Base-by-base conservation (phyloP, 2,329 filamentous ascomycete genomes). In the Dactylellina drechsleri region DNA sequence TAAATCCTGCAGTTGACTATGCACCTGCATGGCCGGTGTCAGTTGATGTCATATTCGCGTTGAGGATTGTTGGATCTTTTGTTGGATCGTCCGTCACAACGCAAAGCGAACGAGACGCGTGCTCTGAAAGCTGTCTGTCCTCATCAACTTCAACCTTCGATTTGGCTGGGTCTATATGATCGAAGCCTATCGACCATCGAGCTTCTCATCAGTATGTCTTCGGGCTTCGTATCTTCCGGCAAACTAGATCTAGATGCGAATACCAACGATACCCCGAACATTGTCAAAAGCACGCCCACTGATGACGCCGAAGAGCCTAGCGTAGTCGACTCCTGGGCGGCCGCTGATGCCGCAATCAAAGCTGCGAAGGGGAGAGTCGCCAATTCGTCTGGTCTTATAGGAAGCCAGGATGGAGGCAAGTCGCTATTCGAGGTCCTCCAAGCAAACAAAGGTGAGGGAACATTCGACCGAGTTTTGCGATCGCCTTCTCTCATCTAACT, bases 341-440 rank as follows among this genome's bases (percentile, higher is more conserved):
- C 76, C 16, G 78, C 78, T 6, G 77, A 78, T 58, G 77, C 72
- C 10, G 74, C 75, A 10, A 70, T 93, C 16, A 89, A 90, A 16
- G 85, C 85, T 10, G 86, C 88, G 76, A 84, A 88, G 45, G 83
- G 82, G 76, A 83, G 83, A 70, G 85, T 87, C 72, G 85, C 86
- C 31, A 85, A 10, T n/a, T 26, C 58, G n/a, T 57, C 68, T 10
- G 58, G 64, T 15, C 58, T 75, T 12, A 43, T 75, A 87, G 66
- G 82, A 85, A 73, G 83, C 84, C 68, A 81, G 83, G 82, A 84
- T 16, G 84, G 83, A 40, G 87, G 90, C 78, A 89, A 86, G 82
- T 89, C 86, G 60, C 84, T 95, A 28, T 95, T 86, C 80, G 92
- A 93, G 50, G 85, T 91, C 1, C 82, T 95, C 60, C 90, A 94